Conservation (phyloP, 164 flowering plant species). For the Annona cherimola region DNA sequence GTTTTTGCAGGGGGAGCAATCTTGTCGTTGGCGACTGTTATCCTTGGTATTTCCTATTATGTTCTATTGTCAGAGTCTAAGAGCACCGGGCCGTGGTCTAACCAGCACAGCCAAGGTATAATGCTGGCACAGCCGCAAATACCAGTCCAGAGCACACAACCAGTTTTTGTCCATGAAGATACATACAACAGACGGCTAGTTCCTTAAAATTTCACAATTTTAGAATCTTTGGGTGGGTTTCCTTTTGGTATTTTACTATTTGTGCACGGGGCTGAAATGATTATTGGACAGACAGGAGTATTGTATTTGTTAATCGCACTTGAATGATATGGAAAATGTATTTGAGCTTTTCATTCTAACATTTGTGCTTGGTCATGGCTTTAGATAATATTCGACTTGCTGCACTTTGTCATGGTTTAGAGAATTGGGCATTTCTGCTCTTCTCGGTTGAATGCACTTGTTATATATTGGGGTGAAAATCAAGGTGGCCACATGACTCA, state of each 20-base stretch:
- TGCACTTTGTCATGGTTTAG: too few species aligned
- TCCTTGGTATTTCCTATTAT: constrained; percentile 64
- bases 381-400: too few species aligned
- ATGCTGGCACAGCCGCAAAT: constrained; percentile 74
- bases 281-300: background rate
- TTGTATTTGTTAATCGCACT: background rate
- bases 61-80: constrained; percentile 37
- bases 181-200: constrained; percentile 66
- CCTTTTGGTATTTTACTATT: background rate
- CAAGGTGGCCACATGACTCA: too few species aligned
- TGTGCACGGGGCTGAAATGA: background rate
- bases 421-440: too few species aligned
- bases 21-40: constrained; percentile 52
- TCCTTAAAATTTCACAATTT: constrained; percentile 22
- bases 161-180: constrained; percentile 84
- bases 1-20: constrained; percentile 78
- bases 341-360: too few species aligned
- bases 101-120: constrained; percentile 32
- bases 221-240: background rate
- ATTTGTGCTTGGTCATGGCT: too few species aligned
- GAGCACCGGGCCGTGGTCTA: constrained; percentile 25
- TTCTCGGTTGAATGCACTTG: too few species aligned
- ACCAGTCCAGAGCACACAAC: constrained; percentile 43
- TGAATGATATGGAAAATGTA: background rate
- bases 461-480: too few species aligned